Percentiles rank a stretch among this genome's conserved stretches.
phyloP scores from a whole-genome alignment of 2,329 filamentous ascomycete genomes.

The Alternaria conjuncta region DNA sequence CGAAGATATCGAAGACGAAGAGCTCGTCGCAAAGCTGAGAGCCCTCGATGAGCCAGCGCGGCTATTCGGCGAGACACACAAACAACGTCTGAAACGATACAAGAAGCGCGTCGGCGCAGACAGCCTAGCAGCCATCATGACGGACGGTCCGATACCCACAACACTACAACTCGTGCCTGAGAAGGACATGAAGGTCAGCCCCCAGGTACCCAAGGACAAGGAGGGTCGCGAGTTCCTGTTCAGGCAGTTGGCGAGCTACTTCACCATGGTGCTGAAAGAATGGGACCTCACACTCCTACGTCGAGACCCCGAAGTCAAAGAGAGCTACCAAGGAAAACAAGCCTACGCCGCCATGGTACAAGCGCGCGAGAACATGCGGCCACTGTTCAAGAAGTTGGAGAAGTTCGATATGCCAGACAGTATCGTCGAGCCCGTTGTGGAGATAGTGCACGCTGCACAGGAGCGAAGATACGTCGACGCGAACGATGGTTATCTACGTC shows the following conservation, averaged over 20 bases:
- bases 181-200: conserved; percentile 81
- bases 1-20: conserved; percentile 74
- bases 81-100: conserved; percentile 72
- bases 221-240: conserved; percentile 75
- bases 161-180: conserved; percentile 80
- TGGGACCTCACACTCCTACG: conserved; percentile 79
- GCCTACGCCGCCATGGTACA: conserved; percentile 86
- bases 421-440: conserved; percentile 80
- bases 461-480: conserved; percentile 92
- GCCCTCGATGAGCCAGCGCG: conserved; percentile 73
- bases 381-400: conserved; percentile 89
- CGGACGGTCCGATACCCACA: conserved; percentile 84
- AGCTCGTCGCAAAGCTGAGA: conserved; percentile 72
- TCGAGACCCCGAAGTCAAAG: conserved; percentile 64
- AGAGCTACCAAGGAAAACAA: conserved; percentile 79
- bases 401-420: conserved; percentile 78
- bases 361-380: conserved; percentile 84
- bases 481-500: conserved; percentile 89
- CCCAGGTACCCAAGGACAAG: conserved; percentile 66
- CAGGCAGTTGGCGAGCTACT: conserved; percentile 90
- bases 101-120: conserved; percentile 62
- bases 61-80: conserved; percentile 83
- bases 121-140: conserved; percentile 57
- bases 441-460: conserved; percentile 91
- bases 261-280: conserved; percentile 91